Evolutionary conservation across 305 asterid genomes (phyloP), one percentile per base, ranked within the genome.

Genomic region (Salvia sclarea): DNA sequence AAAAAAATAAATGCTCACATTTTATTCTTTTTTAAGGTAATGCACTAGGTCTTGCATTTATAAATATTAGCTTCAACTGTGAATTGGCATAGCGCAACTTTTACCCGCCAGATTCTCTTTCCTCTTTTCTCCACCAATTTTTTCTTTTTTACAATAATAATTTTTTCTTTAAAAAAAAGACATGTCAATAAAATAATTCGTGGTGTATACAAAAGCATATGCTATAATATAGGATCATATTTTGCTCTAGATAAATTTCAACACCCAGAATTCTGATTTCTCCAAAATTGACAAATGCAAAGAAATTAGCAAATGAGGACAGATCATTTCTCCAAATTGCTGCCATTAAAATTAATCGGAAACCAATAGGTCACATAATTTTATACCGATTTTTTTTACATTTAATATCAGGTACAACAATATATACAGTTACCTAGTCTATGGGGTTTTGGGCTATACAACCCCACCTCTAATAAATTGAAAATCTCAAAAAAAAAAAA

Each of bases 371-470:
- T 4, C 8, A 24, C 30, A 9, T 35, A 43, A 41, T 40, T 41
- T 5, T 22, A 47, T 28, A 28, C 35, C 33, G n/a, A 13, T 35
- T n/a, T 17, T 43, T 16, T 12, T 61, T 59, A 63, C 22, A 18
- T 28, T 28, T 52, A 38, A 38, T 38, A 38, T 10, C 13, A 10
- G 44, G 44, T n/a, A n/a, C n/a, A 38, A 38, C 44, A 38, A 13
- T n/a, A 54, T 59, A 10, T 64, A 64, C 78, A 68, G 40, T 30
- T 50, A 41, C n/a, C 53, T 11, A 16, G 35, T n/a, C 44, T 63
- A 13, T 30, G 35, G 50, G 61, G 53, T 5, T 21, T 49, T 20
- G 47, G 18, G 16, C 56, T 66, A 37, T 52, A 59, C 65, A 35
- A 31, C n/a, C 72, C 66, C 64, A 43, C 58, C 73, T 56, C 65